phyloP scores from a whole-genome alignment of 257 asterid genomes.

The Sherardia arvensis region DNA sequence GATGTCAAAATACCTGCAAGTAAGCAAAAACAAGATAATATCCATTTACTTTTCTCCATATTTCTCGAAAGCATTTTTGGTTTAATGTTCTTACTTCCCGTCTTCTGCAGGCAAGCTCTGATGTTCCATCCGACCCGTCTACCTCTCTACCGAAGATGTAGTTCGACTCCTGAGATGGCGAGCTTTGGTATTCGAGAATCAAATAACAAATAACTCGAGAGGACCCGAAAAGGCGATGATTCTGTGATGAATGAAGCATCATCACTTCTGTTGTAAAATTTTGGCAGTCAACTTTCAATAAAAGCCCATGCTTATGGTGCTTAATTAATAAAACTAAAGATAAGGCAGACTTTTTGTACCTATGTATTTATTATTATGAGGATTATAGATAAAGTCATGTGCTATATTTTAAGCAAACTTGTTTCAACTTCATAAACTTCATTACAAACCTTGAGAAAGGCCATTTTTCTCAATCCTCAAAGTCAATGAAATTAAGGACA shows the following conservation, averaged over 20 bases:
- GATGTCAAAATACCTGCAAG: conserved; percentile 69
- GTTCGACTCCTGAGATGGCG: not conserved
- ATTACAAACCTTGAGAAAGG: not conserved
- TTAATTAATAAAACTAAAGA: not conserved
- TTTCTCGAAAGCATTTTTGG: not conserved
- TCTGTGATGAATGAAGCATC: not conserved
- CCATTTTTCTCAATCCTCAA: not conserved
- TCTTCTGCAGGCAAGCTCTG: conserved; percentile 52
- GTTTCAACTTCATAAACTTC: no score
- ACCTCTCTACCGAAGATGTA: conserved; percentile 57
- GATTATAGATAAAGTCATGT: conserved; percentile 14
- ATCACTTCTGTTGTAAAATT: not conserved
- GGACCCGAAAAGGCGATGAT: not conserved
- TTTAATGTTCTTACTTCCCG: not conserved
- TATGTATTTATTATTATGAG: no score
- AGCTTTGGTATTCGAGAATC: not conserved
- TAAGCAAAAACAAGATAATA: conserved; percentile 17
- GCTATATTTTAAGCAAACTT: not conserved
- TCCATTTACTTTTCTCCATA: conserved; percentile 2
- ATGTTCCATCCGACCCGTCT: conserved; percentile 50
- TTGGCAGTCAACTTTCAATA: not conserved
- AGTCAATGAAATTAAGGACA: not conserved
- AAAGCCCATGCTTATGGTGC: not conserved
- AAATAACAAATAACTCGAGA: not conserved
- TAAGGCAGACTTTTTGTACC: not conserved